Percentiles rank a stretch among this genome's conserved stretches.
These are phyloP conservation scores for Trapa bicornis DNA, from an alignment of 345 rosid species.

Conservation along the genomic window DNA sequence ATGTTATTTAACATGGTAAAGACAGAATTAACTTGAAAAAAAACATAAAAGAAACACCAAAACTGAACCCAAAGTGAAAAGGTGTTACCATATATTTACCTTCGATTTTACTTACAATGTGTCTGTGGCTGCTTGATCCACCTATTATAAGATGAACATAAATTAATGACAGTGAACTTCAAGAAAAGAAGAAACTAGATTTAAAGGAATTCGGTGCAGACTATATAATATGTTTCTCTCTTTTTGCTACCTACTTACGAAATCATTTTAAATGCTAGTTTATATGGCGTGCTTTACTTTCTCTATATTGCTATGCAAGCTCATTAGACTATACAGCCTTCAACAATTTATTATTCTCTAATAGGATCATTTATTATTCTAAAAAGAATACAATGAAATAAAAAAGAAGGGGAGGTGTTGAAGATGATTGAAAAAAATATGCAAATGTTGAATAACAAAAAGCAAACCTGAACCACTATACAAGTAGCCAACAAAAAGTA, in stretches of 20 bases:
- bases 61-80: background rate
- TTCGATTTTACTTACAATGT: slow-evolving; percentile 31
- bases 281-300: background rate
- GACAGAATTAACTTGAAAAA: background rate
- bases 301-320: background rate
- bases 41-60: background rate
- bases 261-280: background rate
- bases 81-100: slow-evolving; percentile 20
- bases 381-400: background rate
- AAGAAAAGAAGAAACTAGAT: background rate
- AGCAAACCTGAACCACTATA: slow-evolving; percentile 48
- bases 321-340: background rate
- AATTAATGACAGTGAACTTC: background rate
- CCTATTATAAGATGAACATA: slow-evolving; percentile 19
- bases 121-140: slow-evolving; percentile 19
- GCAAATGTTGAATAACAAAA: slow-evolving; percentile 7
- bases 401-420: background rate
- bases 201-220: background rate
- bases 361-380: background rate
- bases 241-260: background rate
- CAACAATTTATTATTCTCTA: no score
- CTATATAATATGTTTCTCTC: background rate
- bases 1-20: background rate
- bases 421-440: background rate
- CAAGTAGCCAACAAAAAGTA: slow-evolving; percentile 40